phyloP scores from a whole-genome alignment of 371 early-diverging fungal species.

The Zychaea mexicana region DNA sequence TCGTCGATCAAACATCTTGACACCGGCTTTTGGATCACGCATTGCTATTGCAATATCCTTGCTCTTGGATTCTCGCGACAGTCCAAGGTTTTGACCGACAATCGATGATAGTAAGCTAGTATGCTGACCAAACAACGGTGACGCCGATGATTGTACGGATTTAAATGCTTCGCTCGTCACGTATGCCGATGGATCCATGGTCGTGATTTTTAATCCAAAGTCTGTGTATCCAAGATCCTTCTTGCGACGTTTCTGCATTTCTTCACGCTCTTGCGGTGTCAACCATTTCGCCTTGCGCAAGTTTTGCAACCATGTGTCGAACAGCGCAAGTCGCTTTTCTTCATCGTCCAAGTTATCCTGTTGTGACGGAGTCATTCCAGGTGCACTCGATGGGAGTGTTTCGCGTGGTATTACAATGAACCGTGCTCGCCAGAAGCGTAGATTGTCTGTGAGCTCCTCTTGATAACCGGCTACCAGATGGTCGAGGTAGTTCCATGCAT shows the following conservation, averaged over 20 bases:
- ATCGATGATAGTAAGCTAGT: constrained; percentile 34
- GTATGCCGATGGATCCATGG: constrained; percentile 52
- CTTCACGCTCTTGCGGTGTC: constrained; percentile 49
- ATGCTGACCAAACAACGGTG: background rate
- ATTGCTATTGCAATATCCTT: constrained; percentile 74
- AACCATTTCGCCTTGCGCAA: constrained; percentile 64
- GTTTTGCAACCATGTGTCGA: constrained; percentile 82
- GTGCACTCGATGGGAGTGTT: constrained; percentile 47
- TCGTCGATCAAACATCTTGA: constrained; percentile 77
- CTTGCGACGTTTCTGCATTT: constrained; percentile 44
- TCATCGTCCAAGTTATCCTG: constrained; percentile 82
- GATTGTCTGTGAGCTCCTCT: constrained; percentile 78
- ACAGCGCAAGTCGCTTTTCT: constrained; percentile 85
- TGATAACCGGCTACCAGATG: constrained; percentile 85
- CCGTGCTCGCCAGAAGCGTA: constrained; percentile 87
- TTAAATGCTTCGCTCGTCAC: constrained; percentile 16
- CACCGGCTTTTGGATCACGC: constrained; percentile 72
- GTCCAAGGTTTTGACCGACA: constrained; percentile 21
- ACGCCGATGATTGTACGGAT: background rate
- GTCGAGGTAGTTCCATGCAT: constrained; percentile 96
- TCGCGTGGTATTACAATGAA: constrained; percentile 91
- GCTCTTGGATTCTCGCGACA: constrained; percentile 53
- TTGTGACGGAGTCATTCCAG: constrained; percentile 18
- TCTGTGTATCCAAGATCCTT: constrained; percentile 43
- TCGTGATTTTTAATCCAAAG: constrained; percentile 43